Conservation (phyloP, 1,139 yeast genomes). For the Saccharomyces hybrid region DNA sequence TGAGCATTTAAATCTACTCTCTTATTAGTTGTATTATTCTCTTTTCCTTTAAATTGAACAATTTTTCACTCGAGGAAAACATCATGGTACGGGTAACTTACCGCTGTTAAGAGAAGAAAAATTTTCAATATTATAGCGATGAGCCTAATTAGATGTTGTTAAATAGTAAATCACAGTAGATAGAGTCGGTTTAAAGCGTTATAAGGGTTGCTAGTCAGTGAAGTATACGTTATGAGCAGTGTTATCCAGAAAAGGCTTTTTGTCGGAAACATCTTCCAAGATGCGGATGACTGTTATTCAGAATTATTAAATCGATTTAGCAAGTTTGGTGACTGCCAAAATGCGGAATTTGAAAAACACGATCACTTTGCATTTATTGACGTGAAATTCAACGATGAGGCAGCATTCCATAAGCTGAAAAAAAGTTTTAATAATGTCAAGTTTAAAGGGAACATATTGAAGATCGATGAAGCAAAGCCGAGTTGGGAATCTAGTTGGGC, state of each 20-base stretch:
- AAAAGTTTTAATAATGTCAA: conserved; percentile 58
- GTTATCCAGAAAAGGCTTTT: conserved; percentile 36
- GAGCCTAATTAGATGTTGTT: background rate
- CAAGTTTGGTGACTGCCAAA: conserved; percentile 42
- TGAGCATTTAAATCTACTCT: no score
- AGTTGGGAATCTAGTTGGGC: conserved; percentile 41
- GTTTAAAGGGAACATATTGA: conserved; percentile 65
- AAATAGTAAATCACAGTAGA: no score
- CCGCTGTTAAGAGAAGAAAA: background rate
- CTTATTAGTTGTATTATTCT: background rate
- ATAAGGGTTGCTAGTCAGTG: no score
- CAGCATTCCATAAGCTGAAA: conserved; percentile 42
- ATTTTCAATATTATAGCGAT: conserved; percentile 2
- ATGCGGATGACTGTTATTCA: conserved; percentile 30
- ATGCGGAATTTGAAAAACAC: conserved; percentile 37
- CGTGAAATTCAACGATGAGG: conserved; percentile 41
- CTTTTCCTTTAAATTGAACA: background rate
- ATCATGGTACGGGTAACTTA: background rate
- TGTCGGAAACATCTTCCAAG: conserved; percentile 44
- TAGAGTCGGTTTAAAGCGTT: no score
- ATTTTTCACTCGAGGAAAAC: background rate
- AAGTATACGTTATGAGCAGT: background rate
- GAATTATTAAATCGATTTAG: conserved; percentile 39
- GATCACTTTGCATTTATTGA: conserved; percentile 62
- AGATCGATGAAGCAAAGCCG: conserved; percentile 44